Conservation (phyloP, 163 green algal species). For the Volvox carteri region DNA sequence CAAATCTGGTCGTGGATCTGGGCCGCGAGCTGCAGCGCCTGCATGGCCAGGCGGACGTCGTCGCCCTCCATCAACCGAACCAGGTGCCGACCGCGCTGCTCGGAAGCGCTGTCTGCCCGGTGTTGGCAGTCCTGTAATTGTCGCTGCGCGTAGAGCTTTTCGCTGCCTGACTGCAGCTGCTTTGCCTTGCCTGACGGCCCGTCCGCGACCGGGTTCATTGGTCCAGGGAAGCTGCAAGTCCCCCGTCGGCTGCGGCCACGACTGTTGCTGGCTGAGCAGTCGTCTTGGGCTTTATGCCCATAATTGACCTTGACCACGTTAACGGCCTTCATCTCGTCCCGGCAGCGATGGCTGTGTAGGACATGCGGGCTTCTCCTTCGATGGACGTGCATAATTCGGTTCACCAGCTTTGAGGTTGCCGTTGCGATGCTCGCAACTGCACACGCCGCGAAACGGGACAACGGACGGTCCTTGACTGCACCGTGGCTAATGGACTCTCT, state of each 20-base stretch:
- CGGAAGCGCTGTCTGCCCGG: not conserved
- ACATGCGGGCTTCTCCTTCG: not conserved
- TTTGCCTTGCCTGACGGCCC: not conserved
- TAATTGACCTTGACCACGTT: not conserved
- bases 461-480: not conserved
- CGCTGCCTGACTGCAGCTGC: not conserved
- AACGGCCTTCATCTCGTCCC: not conserved
- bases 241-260: not conserved
- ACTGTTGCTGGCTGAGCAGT: not conserved
- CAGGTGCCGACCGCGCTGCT: conserved; percentile 2
- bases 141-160: not conserved
- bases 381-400: not conserved
- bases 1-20: conserved; percentile 24
- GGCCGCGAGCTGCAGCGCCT: conserved; percentile 28
- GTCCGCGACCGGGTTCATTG: not conserved
- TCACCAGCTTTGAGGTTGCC: not conserved
- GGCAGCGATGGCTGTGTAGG: not conserved
- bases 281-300: not conserved
- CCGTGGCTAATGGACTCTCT: not conserved
- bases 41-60: conserved; percentile 13
- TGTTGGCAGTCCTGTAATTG: not conserved
- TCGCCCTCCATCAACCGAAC: not conserved
- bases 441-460: not conserved
- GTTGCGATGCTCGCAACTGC: not conserved
- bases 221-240: not conserved